Conservation (phyloP, 805 yeast genomes). For the Candida michaelii region DNA sequence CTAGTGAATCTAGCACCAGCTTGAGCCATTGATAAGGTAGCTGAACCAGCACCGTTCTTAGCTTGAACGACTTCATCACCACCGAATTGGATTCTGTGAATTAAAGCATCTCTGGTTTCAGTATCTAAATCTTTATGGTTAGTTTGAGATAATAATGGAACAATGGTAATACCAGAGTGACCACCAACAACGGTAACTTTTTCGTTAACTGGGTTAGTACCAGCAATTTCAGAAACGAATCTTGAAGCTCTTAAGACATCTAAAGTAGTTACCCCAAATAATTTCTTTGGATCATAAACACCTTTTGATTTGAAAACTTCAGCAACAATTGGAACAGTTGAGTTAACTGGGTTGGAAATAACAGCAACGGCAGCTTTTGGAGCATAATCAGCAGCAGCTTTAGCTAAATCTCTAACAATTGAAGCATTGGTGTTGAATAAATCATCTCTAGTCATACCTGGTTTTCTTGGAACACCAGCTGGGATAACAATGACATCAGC, state of each 20-base stretch:
- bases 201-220: conserved; percentile 77
- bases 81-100: conserved; percentile 91
- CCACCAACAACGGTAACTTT: conserved; percentile 91
- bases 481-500: conserved; percentile 90
- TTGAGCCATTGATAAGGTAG: conserved; percentile 90
- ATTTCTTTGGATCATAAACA: conserved; percentile 85
- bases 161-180: conserved; percentile 95
- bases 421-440: conserved; percentile 95
- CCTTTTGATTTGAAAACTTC: conserved; percentile 85
- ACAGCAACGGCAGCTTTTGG: conserved; percentile 83
- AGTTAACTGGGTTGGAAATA: conserved; percentile 95
- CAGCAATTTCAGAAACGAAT: conserved; percentile 67
- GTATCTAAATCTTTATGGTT: conserved; percentile 55
- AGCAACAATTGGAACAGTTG: conserved; percentile 94
- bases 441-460: conserved; percentile 99
- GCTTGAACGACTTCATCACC: conserved; percentile 96
- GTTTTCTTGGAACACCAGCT: conserved; percentile 98
- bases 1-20: conserved; percentile 81
- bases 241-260: conserved; percentile 89
- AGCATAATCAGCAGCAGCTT: conserved; percentile 74
- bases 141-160: conserved; percentile 87
- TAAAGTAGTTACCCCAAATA: conserved; percentile 95
- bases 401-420: conserved; percentile 89
- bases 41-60: conserved; percentile 91
- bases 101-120: conserved; percentile 48